These are phyloP conservation scores for Gossypium schwendimanii DNA, from an alignment of 441 rosid species.

Conservation along the genomic window DNA sequence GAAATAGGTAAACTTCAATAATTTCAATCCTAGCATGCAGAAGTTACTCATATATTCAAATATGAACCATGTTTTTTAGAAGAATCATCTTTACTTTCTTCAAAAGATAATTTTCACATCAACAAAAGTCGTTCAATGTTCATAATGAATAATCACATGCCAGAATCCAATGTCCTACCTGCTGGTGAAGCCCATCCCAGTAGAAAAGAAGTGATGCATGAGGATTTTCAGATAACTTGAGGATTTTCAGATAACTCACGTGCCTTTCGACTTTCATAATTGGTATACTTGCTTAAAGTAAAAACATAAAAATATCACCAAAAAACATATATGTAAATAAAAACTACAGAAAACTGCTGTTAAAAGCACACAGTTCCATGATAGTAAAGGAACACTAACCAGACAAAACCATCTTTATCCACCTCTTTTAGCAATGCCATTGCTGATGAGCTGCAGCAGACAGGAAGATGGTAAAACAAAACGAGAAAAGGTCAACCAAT, in stretches of 20 bases:
- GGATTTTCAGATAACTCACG: constrained; percentile 77
- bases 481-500: constrained; percentile 1
- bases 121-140: background rate
- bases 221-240: no score
- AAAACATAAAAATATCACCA: constrained; percentile 15
- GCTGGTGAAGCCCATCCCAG: constrained; percentile 80
- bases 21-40: background rate
- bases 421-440: constrained; percentile 83
- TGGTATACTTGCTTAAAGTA: constrained; percentile 59
- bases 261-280: constrained; percentile 76
- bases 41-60: background rate
- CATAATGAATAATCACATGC: background rate
- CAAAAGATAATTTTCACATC: background rate
- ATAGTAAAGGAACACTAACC: constrained; percentile 41
- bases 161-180: constrained; percentile 37
- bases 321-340: background rate
- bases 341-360: no score
- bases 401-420: constrained; percentile 79
- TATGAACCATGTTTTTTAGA: background rate
- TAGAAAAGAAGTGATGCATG: constrained; percentile 77
- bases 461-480: constrained; percentile 5
- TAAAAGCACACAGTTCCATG: background rate
- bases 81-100: background rate
- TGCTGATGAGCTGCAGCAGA: constrained; percentile 68
- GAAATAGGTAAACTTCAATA: background rate